Conservation (phyloP, 1,284 basidiomycete species). For the Sporisorium reilianum region DNA sequence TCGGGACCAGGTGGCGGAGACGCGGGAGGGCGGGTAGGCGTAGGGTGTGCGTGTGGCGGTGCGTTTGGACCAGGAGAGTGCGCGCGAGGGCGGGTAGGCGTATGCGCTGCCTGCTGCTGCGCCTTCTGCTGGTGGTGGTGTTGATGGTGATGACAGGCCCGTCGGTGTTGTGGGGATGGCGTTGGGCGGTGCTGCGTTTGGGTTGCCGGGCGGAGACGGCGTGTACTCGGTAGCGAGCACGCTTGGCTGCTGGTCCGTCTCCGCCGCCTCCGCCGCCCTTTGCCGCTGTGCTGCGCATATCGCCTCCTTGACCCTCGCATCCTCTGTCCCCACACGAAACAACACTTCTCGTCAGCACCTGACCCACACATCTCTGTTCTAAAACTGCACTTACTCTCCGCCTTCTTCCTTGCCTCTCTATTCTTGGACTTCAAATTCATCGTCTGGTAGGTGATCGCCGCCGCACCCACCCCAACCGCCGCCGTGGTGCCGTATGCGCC, state of each 20-base stretch:
- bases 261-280: too few species aligned
- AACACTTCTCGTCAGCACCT: not conserved
- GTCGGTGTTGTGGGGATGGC: too few species aligned
- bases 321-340: constrained; percentile 6
- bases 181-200: too few species aligned
- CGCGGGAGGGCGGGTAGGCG: constrained; percentile 5
- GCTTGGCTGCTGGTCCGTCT: too few species aligned
- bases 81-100: not conserved
- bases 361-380: not conserved
- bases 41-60: not conserved
- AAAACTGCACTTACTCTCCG: constrained; percentile 16
- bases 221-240: too few species aligned
- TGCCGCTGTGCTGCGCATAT: constrained; percentile 10
- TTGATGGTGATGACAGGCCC: not conserved
- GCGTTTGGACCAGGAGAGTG: constrained; percentile 4
- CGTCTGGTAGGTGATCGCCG: constrained; percentile 33
- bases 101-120: not conserved
- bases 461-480: constrained; percentile 28
- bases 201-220: too few species aligned
- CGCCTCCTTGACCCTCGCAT: constrained; percentile 6
- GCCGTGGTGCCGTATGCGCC: constrained; percentile 29
- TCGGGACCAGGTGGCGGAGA: constrained; percentile 3
- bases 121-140: not conserved
- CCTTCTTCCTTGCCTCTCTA: constrained; percentile 6
- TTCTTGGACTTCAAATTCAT: constrained; percentile 21